Base-by-base conservation (phyloP, 2,329 filamentous ascomycete species). In the Clonostachys byssicola region DNA sequence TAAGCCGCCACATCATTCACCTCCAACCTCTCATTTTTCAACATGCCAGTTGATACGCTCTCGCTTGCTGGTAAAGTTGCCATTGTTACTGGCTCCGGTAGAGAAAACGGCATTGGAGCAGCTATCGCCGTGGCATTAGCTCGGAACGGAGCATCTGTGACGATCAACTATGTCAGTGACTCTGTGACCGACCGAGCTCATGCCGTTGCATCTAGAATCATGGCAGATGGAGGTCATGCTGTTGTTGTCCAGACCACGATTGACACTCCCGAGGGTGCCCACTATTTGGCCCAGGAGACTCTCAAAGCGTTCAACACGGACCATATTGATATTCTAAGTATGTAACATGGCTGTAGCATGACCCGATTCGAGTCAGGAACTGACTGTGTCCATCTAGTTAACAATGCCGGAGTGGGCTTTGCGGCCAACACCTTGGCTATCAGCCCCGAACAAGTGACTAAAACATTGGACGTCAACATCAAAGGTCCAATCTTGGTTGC, bases 81-180 rank as follows among this genome's bases (percentile, higher is more conserved):
- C 49, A 68, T 75, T 36, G 56, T 75, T 8, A 75, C 72, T 1
- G 72, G 71, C 23, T 73, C 70, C 10, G 68, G 69, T n/a, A 61
- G 63, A 5, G 67, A 72, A 23, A 72, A 68, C 42, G 68, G 68
- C 5, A 71, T 73, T 12, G 71, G 71, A 5, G 71, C 70, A 5
- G 69, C 58, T 13, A 71, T 71, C n/a, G 71, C 66, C n/a, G 44
- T 46, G 1, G 60, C 64, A 0, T 58, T 74, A 1, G 69, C 68
- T n/a, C 62, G 64, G 5, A 70, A 70, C 50, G 70, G 70, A 8
- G 71, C 70, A 4, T 56, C 56, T 2, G 70, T 74, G 0, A 57
- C 55, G 2, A 54, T 74, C 48, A 64, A 73, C 56, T 63, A 70
- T 46, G 60, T 71, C 6, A 71, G 68, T 1, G 63, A 68, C 6